phyloP scores from a whole-genome alignment of 1,284 basidiomycete species.

The Neolentinus lepideus region DNA sequence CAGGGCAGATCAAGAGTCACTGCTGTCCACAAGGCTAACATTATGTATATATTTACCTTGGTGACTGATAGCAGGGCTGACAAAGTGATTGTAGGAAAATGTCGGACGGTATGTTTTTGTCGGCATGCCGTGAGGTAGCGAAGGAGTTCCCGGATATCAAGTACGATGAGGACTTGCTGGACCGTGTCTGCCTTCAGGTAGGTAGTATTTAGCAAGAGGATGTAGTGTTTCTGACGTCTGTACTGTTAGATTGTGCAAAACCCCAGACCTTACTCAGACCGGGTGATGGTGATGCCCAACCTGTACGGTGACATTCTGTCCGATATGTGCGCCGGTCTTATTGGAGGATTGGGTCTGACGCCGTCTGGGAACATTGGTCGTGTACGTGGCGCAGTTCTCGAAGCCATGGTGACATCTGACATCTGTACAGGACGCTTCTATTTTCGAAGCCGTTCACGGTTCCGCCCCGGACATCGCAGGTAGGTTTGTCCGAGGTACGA shows the following conservation, averaged over 20 bases:
- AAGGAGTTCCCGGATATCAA: conserved; percentile 92
- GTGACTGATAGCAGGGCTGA: conserved; percentile 5
- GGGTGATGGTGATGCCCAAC: conserved; percentile 99
- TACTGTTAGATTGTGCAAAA: conserved; percentile 77
- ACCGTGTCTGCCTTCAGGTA: conserved; percentile 93
- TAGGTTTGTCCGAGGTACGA: conserved; percentile 12
- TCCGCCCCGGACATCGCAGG: conserved; percentile 88
- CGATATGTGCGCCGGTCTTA: conserved; percentile 98
- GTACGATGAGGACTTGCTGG: conserved; percentile 97
- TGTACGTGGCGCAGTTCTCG: conserved; percentile 34
- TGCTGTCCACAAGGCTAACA: conserved; percentile 99
- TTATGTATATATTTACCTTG: conserved; percentile 63
- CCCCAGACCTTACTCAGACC: conserved; percentile 90
- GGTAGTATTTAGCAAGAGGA: conserved; percentile 12
- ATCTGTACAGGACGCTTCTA: conserved; percentile 80
- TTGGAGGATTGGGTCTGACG: conserved; percentile 96
- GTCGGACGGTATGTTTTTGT: conserved; percentile 99
- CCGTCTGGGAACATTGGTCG: conserved; percentile 98
- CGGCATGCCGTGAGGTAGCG: conserved; percentile 93
- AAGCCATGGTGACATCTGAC: conserved; percentile 6
- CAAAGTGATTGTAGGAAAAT: conserved; percentile 68
- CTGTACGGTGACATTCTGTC: conserved; percentile 96
- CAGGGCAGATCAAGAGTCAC: conserved; percentile 90
- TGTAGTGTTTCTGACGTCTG: not conserved
- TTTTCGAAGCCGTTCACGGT: conserved; percentile 99